These are phyloP conservation scores for Triticum dicoccoides DNA, from an alignment of 176 grass and related monocot genomes.

Conservation along the genomic window DNA sequence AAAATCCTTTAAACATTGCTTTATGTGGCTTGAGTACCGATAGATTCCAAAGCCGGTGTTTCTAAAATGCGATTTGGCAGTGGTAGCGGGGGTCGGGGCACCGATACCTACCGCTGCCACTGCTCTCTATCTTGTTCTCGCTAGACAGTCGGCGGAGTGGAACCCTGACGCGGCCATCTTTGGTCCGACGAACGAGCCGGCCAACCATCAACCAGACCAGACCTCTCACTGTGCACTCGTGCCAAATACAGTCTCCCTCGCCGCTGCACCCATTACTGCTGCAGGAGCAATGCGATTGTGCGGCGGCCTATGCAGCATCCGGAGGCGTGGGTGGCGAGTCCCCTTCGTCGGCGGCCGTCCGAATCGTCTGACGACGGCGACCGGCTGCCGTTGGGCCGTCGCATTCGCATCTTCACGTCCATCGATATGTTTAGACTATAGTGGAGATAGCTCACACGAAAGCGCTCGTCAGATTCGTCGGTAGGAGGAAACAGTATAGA, in stretches of 20 bases:
- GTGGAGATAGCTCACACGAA: slow-evolving; percentile 36
- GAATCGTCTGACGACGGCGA: slow-evolving; percentile 17
- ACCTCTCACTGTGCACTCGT: not conserved
- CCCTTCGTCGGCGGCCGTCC: slow-evolving; percentile 26
- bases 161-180: not conserved
- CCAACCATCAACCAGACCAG: not conserved
- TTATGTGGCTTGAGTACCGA: not conserved
- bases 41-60: not conserved
- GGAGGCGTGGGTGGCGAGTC: slow-evolving; percentile 27
- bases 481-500: not conserved
- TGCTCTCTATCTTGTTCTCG: not conserved
- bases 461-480: slow-evolving; percentile 19
- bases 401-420: slow-evolving; percentile 24
- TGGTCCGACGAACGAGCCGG: not conserved
- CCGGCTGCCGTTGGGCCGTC: slow-evolving; percentile 16
- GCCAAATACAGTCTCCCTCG: not conserved
- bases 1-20: not conserved
- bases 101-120: slow-evolving; percentile 13
- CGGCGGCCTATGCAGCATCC: not conserved
- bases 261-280: not conserved
- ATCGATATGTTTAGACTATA: slow-evolving; percentile 19
- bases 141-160: not conserved
- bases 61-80: not conserved
- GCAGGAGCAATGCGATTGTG: not conserved
- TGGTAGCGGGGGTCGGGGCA: not conserved